Conservation (phyloP, 305 asterid genomes). For the Rubia tinctorum region DNA sequence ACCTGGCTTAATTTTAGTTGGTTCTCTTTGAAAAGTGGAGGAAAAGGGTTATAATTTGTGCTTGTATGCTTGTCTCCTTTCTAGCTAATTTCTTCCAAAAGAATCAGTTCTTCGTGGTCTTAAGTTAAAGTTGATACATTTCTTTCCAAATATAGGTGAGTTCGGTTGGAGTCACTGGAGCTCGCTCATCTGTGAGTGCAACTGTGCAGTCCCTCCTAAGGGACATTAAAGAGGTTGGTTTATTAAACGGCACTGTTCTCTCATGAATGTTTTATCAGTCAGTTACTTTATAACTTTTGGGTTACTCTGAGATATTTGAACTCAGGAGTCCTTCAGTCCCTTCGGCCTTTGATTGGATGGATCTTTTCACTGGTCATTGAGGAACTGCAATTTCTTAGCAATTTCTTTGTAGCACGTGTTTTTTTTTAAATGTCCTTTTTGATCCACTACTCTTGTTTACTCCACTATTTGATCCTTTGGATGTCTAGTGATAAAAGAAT, state of each 20-base stretch:
- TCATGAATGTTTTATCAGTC: neutral
- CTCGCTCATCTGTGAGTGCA: slow-evolving; percentile 67
- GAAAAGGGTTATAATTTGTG: neutral
- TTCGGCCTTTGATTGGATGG: neutral
- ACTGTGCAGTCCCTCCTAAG: slow-evolving; percentile 69
- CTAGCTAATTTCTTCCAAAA: neutral
- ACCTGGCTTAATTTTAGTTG: neutral
- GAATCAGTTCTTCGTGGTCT: neutral
- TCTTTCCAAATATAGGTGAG: slow-evolving; percentile 56
- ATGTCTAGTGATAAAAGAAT: neutral
- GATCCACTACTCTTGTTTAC: neutral
- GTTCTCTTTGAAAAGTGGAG: neutral
- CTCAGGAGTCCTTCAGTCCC: neutral
- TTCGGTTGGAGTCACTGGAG: slow-evolving; percentile 93
- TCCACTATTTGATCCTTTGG: neutral
- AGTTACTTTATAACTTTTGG: neutral
- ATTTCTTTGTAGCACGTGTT: too few species aligned
- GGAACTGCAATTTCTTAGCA: neutral
- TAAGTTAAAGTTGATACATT: slow-evolving; percentile 5
- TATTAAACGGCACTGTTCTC: neutral
- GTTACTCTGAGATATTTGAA: neutral
- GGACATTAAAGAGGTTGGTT: slow-evolving; percentile 72
- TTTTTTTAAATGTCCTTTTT: neutral
- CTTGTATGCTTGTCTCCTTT: neutral
- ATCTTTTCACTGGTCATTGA: neutral